Percentiles rank a stretch among this genome's conserved stretches.
phyloP scores from a whole-genome alignment of 2,329 filamentous ascomycete species.

The Neonectria hederae region DNA sequence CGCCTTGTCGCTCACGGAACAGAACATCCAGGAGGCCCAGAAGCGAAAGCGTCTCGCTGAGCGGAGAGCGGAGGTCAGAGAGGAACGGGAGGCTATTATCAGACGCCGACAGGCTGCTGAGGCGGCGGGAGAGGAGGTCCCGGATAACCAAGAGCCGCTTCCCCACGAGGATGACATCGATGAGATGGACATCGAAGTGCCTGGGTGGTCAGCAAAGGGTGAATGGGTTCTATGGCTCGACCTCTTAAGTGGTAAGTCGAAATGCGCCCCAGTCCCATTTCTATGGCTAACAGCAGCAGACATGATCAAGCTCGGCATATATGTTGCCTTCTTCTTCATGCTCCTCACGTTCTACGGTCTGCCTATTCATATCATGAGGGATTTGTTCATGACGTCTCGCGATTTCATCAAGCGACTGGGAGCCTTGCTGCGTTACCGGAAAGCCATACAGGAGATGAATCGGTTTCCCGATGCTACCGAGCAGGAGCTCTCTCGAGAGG shows the following conservation, averaged over 20 bases:
- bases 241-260: slow-evolving; percentile 74
- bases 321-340: slow-evolving; percentile 91
- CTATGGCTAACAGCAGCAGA: slow-evolving; percentile 60
- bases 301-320: slow-evolving; percentile 89
- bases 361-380: slow-evolving; percentile 95
- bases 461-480: slow-evolving; percentile 89
- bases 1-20: slow-evolving; percentile 79
- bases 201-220: slow-evolving; percentile 96
- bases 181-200: slow-evolving; percentile 93
- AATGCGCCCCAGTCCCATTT: neutral
- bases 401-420: slow-evolving; percentile 91
- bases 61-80: slow-evolving; percentile 73
- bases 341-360: slow-evolving; percentile 93
- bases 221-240: slow-evolving; percentile 92
- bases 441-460: slow-evolving; percentile 94
- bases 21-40: slow-evolving; percentile 78
- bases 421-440: slow-evolving; percentile 88
- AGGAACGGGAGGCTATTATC: slow-evolving; percentile 63
- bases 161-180: slow-evolving; percentile 81
- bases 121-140: slow-evolving; percentile 67
- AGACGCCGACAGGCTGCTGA: slow-evolving; percentile 59
- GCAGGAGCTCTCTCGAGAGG: slow-evolving; percentile 85
- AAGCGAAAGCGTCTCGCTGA: slow-evolving; percentile 74
- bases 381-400: slow-evolving; percentile 91
- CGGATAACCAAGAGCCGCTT: slow-evolving; percentile 56